Evolutionary conservation across 225 moss, liverwort and hornwort genomes (phyloP), one percentile per base, ranked within the genome.

Genomic region (Pleurozium schreberi): DNA sequence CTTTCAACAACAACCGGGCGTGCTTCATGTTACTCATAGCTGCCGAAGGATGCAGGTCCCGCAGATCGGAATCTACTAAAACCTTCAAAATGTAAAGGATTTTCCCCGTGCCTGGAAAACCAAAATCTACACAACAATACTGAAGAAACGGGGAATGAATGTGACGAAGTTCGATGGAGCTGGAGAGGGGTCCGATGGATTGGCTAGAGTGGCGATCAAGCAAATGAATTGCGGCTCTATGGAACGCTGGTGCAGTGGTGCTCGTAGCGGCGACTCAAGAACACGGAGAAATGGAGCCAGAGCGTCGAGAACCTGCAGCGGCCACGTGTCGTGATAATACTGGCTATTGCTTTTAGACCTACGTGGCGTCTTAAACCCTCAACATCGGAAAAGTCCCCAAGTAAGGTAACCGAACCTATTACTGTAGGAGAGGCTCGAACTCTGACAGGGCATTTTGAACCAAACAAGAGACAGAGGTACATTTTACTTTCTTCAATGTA

Each of bases 1-100:
- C 94, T 83, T 91, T 94, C 73, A 94, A 85, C 53, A 94, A 86
- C 89, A 92, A 57, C 75, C 85, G 85, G 10, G 90, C 94, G 83
- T 94, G 94, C 91, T 90, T 94, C 88, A 91, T 85, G 50, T 90
- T 94, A 80, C 91, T 94, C 94, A 93, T 94, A 25, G 83, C 89
- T 90, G 47, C 68, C 53, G 26, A 83, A 61, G 33, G 59, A 71
- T 53, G 58, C 45, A 7, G 45, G 70, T 57, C 69, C 71, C n/a
- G 52, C 52, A 63, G 47, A 70, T 47, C 76, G 30, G 55, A 84
- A n/a, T 52, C 63, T 9, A 31, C 45, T 67, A 62, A n/a, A n/a
- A 71, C 31, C 73, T 64, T 55, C 74, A 62, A 62, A 80, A 34
- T 62, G 34, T 28, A 21, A 71, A 14, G 19, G 17, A 1, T 2